Evolutionary conservation across 2,329 filamentous ascomycete genomes (phyloP).

Genomic region (Claviceps digitariae): DNA sequence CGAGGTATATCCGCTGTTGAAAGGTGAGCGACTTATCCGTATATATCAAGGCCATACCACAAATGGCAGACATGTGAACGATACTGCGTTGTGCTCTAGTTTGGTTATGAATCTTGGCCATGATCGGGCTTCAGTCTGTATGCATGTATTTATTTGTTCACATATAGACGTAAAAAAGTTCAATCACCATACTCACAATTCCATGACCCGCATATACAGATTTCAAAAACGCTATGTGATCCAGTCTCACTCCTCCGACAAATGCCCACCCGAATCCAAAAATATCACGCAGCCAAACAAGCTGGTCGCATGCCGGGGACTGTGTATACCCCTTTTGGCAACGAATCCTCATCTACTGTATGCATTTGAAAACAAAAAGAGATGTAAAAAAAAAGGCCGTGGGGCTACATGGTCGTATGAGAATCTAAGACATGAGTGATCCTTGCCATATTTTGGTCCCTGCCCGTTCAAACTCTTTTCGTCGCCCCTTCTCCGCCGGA

Average conservation of each 20-base stretch:
- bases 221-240: neutral
- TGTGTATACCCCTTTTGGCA: neutral
- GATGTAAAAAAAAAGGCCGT: neutral
- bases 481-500: neutral
- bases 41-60: no score
- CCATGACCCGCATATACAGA: no score
- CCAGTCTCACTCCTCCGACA: neutral
- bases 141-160: no score
- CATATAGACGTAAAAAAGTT: no score
- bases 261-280: neutral
- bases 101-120: no score
- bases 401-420: neutral
- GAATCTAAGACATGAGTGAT: neutral
- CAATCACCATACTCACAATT: no score
- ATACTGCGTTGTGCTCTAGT: no score
- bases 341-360: neutral
- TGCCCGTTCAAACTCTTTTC: neutral
- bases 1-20: slow-evolving; percentile 5
- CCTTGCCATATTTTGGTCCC: neutral
- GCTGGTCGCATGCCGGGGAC: neutral
- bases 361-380: neutral
- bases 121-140: no score
- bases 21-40: no score
- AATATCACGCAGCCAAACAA: neutral
- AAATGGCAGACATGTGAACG: no score